A percentile compares a stretch with the other conserved stretches of the same genome.
Conservation (phyloP, 2,329 filamentous ascomycete genomes). For the Zasmidium citrigriseum region DNA sequence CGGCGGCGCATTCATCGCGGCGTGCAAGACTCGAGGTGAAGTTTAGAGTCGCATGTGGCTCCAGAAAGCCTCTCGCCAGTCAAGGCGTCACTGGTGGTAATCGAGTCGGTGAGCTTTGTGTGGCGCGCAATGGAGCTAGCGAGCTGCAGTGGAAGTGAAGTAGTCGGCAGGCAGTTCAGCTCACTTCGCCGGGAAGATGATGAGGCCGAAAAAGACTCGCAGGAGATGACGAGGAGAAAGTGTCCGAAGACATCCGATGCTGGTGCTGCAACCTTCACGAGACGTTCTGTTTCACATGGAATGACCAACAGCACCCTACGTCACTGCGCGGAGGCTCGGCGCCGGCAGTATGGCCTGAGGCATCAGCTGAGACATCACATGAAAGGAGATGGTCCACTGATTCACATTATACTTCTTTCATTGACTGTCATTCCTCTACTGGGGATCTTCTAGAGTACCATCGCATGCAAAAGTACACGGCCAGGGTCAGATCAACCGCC, state of each 20-base stretch:
- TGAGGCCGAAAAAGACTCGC: no score
- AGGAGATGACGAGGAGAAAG: neutral
- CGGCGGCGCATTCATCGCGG: conserved; percentile 1
- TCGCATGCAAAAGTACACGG: neutral
- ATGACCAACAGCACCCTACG: neutral
- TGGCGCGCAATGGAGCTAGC: neutral
- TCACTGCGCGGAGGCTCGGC: neutral
- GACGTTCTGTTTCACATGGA: neutral
- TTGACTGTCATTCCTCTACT: neutral
- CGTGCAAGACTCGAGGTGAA: neutral
- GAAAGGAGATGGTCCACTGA: neutral
- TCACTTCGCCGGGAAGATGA: no score
- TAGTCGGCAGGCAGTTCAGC: no score
- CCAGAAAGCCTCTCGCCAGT: neutral
- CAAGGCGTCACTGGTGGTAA: neutral
- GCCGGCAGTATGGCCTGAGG: neutral
- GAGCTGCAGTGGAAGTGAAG: neutral
- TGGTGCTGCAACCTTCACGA: neutral
- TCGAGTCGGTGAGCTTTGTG: neutral
- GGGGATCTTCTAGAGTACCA: neutral
- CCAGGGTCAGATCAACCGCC: neutral
- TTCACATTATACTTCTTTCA: neutral
- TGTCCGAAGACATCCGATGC: conserved; percentile 2
- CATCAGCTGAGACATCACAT: neutral
- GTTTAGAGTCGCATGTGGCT: neutral